Conservation (phyloP, 805 yeast species). For the Saccharomycopsis selenospora region DNA sequence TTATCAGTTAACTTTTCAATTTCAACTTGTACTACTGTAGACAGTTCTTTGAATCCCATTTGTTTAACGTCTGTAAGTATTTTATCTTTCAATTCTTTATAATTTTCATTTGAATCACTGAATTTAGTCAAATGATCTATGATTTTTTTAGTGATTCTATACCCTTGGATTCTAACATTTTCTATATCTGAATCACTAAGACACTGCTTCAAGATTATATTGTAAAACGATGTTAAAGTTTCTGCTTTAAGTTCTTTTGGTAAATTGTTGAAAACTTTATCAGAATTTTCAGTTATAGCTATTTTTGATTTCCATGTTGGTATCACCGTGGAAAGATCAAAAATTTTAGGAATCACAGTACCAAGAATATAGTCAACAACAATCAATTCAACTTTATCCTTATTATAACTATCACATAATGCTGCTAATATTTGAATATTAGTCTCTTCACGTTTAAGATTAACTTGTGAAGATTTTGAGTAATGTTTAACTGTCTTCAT, state of each 20-base stretch:
- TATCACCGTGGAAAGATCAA: constrained; percentile 25
- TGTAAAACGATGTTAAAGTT: constrained; percentile 24
- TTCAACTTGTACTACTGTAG: constrained; percentile 41
- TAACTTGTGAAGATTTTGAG: constrained; percentile 34
- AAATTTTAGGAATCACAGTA: constrained; percentile 26
- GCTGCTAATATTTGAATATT: constrained; percentile 33
- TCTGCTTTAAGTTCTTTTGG: constrained; percentile 8
- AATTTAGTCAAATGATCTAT: constrained; percentile 21
- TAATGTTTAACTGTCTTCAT: constrained; percentile 28
- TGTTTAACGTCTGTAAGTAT: constrained; percentile 18
- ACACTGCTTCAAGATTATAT: constrained; percentile 27
- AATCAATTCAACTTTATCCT: constrained; percentile 22
- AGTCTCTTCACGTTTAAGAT: constrained; percentile 43
- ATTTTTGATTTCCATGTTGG: constrained; percentile 59
- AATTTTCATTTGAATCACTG: constrained; percentile 21
- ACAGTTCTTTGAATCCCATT: constrained; percentile 32
- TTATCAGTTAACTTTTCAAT: constrained; percentile 25
- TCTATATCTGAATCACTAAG: constrained; percentile 41
- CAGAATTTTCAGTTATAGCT: constrained; percentile 37
- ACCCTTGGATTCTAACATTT: constrained; percentile 48
- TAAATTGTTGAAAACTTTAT: constrained; percentile 20
- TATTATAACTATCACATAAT: constrained; percentile 31
- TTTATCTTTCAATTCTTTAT: constrained; percentile 24
- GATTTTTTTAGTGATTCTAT: constrained; percentile 29
- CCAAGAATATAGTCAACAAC: constrained; percentile 28